A percentile compares a stretch with the other conserved stretches of the same genome.
These are phyloP conservation scores for Erucastrum elatum DNA, from an alignment of 345 rosid genomes.

Conservation along the genomic window DNA sequence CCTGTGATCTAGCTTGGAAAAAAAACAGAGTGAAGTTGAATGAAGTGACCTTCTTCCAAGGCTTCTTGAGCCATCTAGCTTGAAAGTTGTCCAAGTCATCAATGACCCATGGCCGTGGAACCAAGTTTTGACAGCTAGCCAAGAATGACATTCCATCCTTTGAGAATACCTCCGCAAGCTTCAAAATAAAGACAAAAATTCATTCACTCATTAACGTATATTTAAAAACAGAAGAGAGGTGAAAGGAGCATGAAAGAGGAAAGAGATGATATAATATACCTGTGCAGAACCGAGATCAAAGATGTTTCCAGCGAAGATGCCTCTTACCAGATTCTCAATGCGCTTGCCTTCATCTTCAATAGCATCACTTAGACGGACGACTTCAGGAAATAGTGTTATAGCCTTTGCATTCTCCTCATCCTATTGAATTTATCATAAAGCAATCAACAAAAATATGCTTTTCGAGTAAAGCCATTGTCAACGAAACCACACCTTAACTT, in stretches of 20 bases:
- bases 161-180: slow-evolving; percentile 99
- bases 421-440: slow-evolving; percentile 39
- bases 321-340: slow-evolving; percentile 73
- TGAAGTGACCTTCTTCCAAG: slow-evolving; percentile 86
- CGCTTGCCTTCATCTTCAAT: slow-evolving; percentile 69
- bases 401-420: slow-evolving; percentile 99
- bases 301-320: slow-evolving; percentile 96
- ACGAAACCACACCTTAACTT: slow-evolving; percentile 67
- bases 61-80: slow-evolving; percentile 77
- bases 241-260: neutral
- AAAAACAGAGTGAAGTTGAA: neutral
- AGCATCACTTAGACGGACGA: slow-evolving; percentile 67
- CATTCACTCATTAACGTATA: too few relatives aligned
- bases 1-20: neutral
- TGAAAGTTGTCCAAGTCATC: slow-evolving; percentile 86
- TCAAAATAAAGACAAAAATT: slow-evolving; percentile 25
- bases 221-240: neutral
- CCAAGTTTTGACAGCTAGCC: slow-evolving; percentile 93
- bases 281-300: slow-evolving; percentile 98
- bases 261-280: slow-evolving; percentile 43
- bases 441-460: slow-evolving; percentile 1
- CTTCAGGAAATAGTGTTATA: slow-evolving; percentile 74
- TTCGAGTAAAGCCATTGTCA: neutral
- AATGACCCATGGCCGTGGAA: slow-evolving; percentile 90
- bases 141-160: slow-evolving; percentile 94